These are phyloP conservation scores for Saccharomycopsis microspora DNA, from an alignment of 805 yeast species.

Conservation along the genomic window DNA sequence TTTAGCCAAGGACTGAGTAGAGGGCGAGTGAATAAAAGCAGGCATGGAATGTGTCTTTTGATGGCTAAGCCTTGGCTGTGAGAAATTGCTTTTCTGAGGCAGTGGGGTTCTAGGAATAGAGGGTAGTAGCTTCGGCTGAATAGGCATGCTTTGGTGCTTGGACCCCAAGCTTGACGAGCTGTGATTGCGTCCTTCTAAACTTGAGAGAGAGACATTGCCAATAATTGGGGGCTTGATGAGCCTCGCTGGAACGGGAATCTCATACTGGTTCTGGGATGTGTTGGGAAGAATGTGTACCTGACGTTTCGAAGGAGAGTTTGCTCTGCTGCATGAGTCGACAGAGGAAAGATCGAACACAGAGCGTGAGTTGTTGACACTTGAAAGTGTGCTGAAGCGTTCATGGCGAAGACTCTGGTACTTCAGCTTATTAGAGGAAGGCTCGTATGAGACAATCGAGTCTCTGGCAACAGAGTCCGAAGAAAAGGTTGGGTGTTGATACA, in stretches of 20 bases:
- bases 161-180: too few species aligned
- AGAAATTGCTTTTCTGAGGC: background rate
- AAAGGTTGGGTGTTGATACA: too few species aligned
- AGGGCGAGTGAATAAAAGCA: background rate
- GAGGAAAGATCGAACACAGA: constrained; percentile 10
- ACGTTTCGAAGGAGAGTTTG: constrained; percentile 6
- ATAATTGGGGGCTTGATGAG: constrained; percentile 13
- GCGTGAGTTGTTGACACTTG: background rate
- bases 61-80: background rate
- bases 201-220: background rate
- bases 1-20: background rate
- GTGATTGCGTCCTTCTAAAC: too few species aligned
- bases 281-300: constrained; percentile 4
- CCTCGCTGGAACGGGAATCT: constrained; percentile 10
- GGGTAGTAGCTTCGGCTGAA: too few species aligned
- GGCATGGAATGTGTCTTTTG: constrained; percentile 1
- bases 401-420: constrained; percentile 6
- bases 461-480: background rate
- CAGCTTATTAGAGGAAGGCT: background rate
- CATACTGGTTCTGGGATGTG: constrained; percentile 2
- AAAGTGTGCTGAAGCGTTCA: constrained; percentile 1
- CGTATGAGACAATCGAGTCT: background rate
- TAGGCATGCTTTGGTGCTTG: too few species aligned
- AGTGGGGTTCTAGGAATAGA: too few species aligned
- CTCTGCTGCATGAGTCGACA: constrained; percentile 2